Base-by-base conservation (phyloP, 192 early-diverging fungal genomes). In the Coemansia sp. region DNA sequence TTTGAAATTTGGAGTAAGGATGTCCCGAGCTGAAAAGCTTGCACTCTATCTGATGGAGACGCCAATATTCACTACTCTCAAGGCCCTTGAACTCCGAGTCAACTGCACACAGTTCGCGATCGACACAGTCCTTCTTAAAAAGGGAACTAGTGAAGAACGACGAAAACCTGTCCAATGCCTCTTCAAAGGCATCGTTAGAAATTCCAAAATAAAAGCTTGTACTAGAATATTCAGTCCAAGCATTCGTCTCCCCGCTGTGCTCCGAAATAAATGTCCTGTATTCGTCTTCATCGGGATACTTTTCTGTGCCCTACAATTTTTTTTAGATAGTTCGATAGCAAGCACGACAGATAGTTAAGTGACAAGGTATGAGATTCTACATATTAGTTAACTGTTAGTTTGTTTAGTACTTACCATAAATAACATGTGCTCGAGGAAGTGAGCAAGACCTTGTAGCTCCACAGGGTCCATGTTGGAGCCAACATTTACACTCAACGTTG, bases 11-110 rank as follows among this genome's bases (percentile, higher is more conserved):
- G 29, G 86, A 87, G 63, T 86, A 92, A 24, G 93, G 92, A 62
- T 97, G 94, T 22, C 79, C 62, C 0, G 88, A 89, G 67, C 89
- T 87, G 18, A 43, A 20, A 13, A 78, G 31, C 0, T 44, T 20
- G 16, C 46, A 9, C 4, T 9, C 4, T 6, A 72, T 16, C 3
- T 50, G 13, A 4, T 5, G 5, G 74, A 38, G 15, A 0, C 70
- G 53, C 62, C 52, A 41, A 50, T 7, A 3, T 0, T 95, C 92
- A n/a, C 78, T 78, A 62, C 93, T 93, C 20, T 93, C 49, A 65
- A 93, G 89, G 65, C 93, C 91, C 65, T 94, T 94, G 78, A 91
- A 92, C 64, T 98, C 97, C 1, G 95, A 96, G 77, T 99, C 94
- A 12, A 98, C 94, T 2, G 94, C 94, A 15, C 87, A 81, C 62